Percentiles rank a stretch among this genome's conserved stretches.
These are phyloP conservation scores for Solanum virginianum DNA, from an alignment of 257 asterid species.

Conservation along the genomic window DNA sequence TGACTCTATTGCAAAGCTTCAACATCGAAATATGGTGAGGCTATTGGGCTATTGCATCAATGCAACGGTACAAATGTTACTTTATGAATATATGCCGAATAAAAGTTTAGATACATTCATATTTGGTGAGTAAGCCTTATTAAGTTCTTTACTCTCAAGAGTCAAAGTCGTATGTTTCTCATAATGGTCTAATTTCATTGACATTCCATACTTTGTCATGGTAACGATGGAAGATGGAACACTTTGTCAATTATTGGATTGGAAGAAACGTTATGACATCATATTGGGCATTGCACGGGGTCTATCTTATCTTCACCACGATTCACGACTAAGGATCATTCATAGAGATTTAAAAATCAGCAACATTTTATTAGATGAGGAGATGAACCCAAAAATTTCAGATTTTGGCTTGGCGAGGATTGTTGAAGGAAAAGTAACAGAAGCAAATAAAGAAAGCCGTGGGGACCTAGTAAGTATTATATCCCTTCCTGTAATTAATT, in stretches of 20 bases:
- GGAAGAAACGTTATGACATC: not conserved
- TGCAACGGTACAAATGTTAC: conserved; percentile 6
- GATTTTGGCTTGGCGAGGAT: conserved; percentile 7
- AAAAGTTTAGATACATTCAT: too few species aligned
- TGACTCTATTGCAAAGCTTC: not conserved
- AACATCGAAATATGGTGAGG: not conserved
- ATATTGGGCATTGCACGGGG: conserved; percentile 4
- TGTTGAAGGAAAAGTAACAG: not conserved
- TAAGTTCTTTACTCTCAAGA: too few species aligned
- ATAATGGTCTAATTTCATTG: not conserved
- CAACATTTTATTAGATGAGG: not conserved
- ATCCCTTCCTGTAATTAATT: not conserved
- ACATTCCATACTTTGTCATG: not conserved
- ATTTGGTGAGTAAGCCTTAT: too few species aligned
- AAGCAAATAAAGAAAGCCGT: not conserved
- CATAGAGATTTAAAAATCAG: not conserved
- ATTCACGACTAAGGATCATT: not conserved
- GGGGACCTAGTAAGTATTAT: not conserved
- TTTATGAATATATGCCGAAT: not conserved
- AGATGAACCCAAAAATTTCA: not conserved
- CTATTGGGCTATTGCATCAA: not conserved
- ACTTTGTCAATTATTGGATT: not conserved
- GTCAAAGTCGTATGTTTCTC: too few species aligned
- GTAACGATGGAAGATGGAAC: not conserved
- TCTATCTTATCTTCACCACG: not conserved